Conservation (phyloP, 345 rosid genomes). For the Gossypium rotundifolium region DNA sequence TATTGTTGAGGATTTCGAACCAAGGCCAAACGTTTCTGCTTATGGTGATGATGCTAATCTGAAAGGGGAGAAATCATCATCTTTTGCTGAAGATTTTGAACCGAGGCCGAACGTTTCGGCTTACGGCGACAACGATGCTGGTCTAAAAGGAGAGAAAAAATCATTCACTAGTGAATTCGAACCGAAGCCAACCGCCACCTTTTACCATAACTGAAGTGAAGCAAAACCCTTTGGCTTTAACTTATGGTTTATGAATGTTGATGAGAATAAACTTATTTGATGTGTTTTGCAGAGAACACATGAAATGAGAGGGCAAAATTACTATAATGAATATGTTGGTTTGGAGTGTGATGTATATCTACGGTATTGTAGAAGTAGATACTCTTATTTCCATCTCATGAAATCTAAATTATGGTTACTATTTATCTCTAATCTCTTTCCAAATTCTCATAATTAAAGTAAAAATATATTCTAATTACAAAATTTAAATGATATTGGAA, state of each 20-base stretch:
- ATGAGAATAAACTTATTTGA: background rate
- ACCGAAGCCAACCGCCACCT: background rate
- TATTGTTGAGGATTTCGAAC: background rate
- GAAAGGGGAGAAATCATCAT: background rate
- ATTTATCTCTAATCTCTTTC: too few species aligned
- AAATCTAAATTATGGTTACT: too few species aligned
- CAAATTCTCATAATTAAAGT: too few species aligned
- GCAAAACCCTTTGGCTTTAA: background rate
- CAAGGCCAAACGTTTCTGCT: background rate
- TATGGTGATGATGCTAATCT: conserved; percentile 6
- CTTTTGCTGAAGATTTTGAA: background rate
- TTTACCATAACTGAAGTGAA: background rate
- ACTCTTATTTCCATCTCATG: too few species aligned
- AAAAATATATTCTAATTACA: too few species aligned
- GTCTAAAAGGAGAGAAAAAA: background rate
- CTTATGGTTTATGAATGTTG: too few species aligned
- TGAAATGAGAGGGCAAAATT: too few species aligned
- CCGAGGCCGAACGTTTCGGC: background rate
- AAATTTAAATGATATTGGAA: too few species aligned
- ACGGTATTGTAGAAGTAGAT: too few species aligned
- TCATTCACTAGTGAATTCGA: background rate
- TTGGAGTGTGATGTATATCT: too few species aligned
- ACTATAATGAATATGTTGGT: too few species aligned
- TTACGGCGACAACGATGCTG: background rate
- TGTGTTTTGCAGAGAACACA: too few species aligned